Evolutionary conservation across 2,329 filamentous ascomycete species (phyloP).

Genomic region (Aspergillus hortae): DNA sequence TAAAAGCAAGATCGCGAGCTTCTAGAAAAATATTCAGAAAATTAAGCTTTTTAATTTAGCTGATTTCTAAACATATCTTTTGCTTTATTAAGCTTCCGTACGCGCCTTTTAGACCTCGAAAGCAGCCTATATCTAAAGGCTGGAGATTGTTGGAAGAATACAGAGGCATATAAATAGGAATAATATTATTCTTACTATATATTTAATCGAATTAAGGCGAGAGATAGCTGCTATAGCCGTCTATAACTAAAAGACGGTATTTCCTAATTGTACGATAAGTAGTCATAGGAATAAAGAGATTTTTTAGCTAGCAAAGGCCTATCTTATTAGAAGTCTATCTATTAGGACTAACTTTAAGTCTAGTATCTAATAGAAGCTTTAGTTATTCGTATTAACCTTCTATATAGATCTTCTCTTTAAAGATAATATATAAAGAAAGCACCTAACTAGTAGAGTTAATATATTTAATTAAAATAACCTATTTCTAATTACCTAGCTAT

Average conservation of each 20-base stretch:
- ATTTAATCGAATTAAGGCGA: constrained; percentile 7
- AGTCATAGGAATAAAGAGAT: background rate
- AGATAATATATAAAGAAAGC: background rate
- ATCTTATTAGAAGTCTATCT: background rate
- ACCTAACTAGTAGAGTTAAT: background rate
- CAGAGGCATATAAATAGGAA: constrained; percentile 6
- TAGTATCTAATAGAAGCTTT: background rate
- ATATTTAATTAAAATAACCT: background rate
- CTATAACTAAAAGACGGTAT: constrained; percentile 12
- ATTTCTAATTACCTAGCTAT: background rate
- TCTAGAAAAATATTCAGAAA: constrained; percentile 2
- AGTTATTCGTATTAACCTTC: background rate
- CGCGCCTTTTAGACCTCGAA: background rate
- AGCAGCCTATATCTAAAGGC: background rate
- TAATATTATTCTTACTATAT: constrained; percentile 12
- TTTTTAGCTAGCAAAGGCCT: background rate
- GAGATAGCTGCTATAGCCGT: constrained; percentile 12
- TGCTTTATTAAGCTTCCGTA: background rate
- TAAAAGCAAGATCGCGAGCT: background rate
- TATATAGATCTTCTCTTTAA: background rate
- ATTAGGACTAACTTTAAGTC: background rate
- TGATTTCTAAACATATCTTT: background rate
- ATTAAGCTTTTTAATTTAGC: constrained; percentile 6
- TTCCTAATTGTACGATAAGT: background rate
- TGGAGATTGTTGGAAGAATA: background rate